phyloP scores from a whole-genome alignment of 345 rosid genomes.

The Ailanthus altissimus region DNA sequence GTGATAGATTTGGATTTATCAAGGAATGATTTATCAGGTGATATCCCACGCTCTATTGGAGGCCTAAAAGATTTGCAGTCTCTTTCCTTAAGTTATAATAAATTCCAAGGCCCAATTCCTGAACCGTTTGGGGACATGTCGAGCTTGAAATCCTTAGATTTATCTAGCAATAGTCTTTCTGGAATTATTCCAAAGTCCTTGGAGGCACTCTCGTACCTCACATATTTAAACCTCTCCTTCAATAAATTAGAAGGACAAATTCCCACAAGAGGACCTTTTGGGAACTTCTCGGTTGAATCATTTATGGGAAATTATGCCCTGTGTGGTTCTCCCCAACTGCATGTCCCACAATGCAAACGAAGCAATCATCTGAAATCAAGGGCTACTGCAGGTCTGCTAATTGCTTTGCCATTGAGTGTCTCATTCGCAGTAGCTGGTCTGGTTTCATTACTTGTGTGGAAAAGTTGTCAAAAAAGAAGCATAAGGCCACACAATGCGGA shows the following conservation, averaged over 20 bases:
- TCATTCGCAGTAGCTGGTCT: too few relatives aligned
- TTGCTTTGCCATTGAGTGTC: too few relatives aligned
- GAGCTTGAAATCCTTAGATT: constrained; percentile 16
- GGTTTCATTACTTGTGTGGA: too few relatives aligned
- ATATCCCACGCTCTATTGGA: not conserved
- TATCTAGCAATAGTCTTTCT: constrained; percentile 14
- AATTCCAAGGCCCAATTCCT: constrained; percentile 15
- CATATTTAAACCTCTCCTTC: not conserved
- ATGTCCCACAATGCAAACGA: not conserved
- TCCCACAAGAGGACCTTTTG: constrained; percentile 12
- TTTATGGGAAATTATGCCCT: constrained; percentile 3
- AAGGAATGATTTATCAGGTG: constrained; percentile 15
- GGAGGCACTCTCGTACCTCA: not conserved
- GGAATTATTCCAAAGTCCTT: constrained; percentile 21
- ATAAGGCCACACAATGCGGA: too few relatives aligned
- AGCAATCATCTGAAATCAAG: not conserved
- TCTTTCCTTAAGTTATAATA: not conserved
- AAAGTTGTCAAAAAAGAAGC: too few relatives aligned
- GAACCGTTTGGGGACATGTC: not conserved
- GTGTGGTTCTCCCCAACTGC: constrained; percentile 5
- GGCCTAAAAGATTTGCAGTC: not conserved
- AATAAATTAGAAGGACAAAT: not conserved
- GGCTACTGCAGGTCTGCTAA: too few relatives aligned
- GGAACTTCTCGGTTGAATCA: not conserved
- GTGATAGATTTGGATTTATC: constrained; percentile 15